Evolutionary conservation across 305 asterid species (phyloP).

Genomic region (Fraxinus angustifolia): DNA sequence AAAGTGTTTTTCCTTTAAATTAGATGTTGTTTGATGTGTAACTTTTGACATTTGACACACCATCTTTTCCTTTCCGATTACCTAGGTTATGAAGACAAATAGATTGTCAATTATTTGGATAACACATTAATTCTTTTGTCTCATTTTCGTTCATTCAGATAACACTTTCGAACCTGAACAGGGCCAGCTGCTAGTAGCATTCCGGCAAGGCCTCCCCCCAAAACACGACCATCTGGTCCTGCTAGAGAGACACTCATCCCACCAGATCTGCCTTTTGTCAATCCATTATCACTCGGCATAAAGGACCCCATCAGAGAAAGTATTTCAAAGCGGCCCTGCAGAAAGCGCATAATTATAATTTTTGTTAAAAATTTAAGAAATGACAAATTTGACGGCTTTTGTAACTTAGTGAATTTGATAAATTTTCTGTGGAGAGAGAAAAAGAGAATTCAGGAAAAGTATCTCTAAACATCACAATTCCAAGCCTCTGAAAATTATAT

Average conservation of each 20-base stretch:
- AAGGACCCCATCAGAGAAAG: slow-evolving; percentile 80
- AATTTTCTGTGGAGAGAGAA: neutral
- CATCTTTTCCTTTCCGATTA: neutral
- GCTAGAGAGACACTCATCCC: slow-evolving; percentile 89
- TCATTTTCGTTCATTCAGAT: neutral
- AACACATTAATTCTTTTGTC: neutral
- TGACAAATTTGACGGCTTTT: neutral
- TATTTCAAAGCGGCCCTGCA: slow-evolving; percentile 83
- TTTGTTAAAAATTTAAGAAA: neutral
- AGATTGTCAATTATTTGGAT: neutral
- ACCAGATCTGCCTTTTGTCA: slow-evolving; percentile 80
- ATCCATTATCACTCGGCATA: slow-evolving; percentile 73
- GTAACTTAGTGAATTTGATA: neutral
- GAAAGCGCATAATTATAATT: slow-evolving; percentile 5
- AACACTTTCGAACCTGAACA: slow-evolving; percentile 59
- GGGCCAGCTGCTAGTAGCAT: slow-evolving; percentile 83
- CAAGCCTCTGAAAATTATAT: neutral
- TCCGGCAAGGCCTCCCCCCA: slow-evolving; percentile 96
- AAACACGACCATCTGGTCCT: slow-evolving; percentile 89
- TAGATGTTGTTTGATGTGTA: neutral
- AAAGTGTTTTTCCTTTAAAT: neutral
- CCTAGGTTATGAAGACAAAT: neutral
- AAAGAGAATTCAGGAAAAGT: neutral
- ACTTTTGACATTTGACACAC: neutral
- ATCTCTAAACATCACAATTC: slow-evolving; percentile 6